Percentiles rank a stretch among this genome's conserved stretches.
These are phyloP conservation scores for Canavalia ensiformis DNA, from an alignment of 306 rosid species.

Conservation along the genomic window DNA sequence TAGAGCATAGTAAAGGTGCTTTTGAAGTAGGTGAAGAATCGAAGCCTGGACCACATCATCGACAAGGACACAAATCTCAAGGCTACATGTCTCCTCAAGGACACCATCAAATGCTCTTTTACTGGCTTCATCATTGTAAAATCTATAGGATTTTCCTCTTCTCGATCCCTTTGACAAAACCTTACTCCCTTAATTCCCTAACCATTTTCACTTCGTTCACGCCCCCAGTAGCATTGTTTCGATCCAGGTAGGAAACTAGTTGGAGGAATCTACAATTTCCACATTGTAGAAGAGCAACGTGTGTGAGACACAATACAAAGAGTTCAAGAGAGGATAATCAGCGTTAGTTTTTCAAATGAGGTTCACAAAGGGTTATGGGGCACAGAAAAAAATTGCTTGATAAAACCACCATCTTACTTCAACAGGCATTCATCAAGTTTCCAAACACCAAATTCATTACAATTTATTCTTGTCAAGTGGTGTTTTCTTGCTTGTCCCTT, in stretches of 20 bases:
- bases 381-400: slow-evolving; percentile 59
- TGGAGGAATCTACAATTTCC: slow-evolving; percentile 74
- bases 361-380: slow-evolving; percentile 92
- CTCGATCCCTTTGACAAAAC: slow-evolving; percentile 77
- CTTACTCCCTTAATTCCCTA: slow-evolving; percentile 68
- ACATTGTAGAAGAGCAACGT: slow-evolving; percentile 75
- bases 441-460: no score
- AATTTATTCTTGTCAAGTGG: no score
- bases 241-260: slow-evolving; percentile 60
- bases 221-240: slow-evolving; percentile 59
- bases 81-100: slow-evolving; percentile 89
- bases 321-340: slow-evolving; percentile 73
- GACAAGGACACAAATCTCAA: slow-evolving; percentile 90
- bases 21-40: slow-evolving; percentile 86
- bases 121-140: slow-evolving; percentile 77
- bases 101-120: slow-evolving; percentile 85
- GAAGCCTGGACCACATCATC: slow-evolving; percentile 84
- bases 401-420: no score
- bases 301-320: slow-evolving; percentile 64
- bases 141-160: slow-evolving; percentile 86
- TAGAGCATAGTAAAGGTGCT: slow-evolving; percentile 83
- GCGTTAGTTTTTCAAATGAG: slow-evolving; percentile 77
- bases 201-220: slow-evolving; percentile 65
- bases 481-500: slow-evolving; percentile 74
- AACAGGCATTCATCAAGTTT: no score